These are phyloP conservation scores for Euclidium syriacum DNA, from an alignment of 345 rosid genomes.

Conservation along the genomic window DNA sequence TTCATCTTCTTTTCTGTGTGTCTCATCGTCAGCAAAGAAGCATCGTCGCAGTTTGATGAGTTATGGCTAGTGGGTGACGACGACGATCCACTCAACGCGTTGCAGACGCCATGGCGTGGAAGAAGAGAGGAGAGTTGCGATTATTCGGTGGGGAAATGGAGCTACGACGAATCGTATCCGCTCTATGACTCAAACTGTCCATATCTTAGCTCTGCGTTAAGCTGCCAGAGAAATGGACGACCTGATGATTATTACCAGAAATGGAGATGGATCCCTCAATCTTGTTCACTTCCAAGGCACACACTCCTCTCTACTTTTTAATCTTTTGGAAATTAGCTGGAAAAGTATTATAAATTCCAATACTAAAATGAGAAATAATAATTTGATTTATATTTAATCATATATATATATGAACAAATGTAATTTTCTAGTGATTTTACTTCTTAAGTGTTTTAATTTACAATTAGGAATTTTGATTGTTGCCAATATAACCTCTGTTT, in stretches of 20 bases:
- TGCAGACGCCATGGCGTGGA: conserved; percentile 24
- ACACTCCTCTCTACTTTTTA: background rate
- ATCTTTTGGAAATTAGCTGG: no score
- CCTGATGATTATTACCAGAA: conserved; percentile 89
- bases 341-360: no score
- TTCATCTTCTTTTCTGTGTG: background rate
- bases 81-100: conserved; percentile 29
- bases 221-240: conserved; percentile 82
- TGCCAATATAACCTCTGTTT: background rate
- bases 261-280: conserved; percentile 85
- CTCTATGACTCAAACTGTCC: conserved; percentile 82
- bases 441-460: background rate
- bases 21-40: conserved; percentile 15
- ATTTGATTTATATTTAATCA: no score
- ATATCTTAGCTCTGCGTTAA: conserved; percentile 66
- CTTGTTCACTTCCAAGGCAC: conserved; percentile 82
- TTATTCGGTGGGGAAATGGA: conserved; percentile 71
- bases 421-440: background rate
- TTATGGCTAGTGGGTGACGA: conserved; percentile 27
- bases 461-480: background rate
- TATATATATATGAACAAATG: no score
- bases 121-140: conserved; percentile 47
- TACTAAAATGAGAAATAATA: no score
- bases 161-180: conserved; percentile 66
- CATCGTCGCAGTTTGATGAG: conserved; percentile 25